Conservation (phyloP, 2,329 filamentous ascomycete species). For the Aureobasidium sp. region DNA sequence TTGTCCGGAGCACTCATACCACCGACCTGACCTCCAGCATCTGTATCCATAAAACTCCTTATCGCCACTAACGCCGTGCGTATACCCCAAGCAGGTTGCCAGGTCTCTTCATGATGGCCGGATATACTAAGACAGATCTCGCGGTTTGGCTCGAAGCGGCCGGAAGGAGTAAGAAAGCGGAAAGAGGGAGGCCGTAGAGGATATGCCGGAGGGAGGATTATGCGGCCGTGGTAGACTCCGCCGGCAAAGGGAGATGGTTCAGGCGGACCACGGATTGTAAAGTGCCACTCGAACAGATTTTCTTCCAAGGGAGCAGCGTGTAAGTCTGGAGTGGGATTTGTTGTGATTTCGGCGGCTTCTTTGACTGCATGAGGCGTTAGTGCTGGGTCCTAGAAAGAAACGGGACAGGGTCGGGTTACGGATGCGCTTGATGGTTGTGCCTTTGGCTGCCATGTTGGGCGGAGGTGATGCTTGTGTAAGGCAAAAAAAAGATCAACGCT, state of each 20-base stretch:
- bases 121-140: slow-evolving; percentile 94
- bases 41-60: slow-evolving; percentile 87
- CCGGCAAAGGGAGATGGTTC: slow-evolving; percentile 65
- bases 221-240: slow-evolving; percentile 93
- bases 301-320: slow-evolving; percentile 83
- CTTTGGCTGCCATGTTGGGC: slow-evolving; percentile 52
- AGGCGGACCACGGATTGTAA: slow-evolving; percentile 87
- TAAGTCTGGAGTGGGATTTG: slow-evolving; percentile 75
- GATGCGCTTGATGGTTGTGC: slow-evolving; percentile 78
- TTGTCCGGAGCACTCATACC: slow-evolving; percentile 70
- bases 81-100: slow-evolving; percentile 97
- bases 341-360: slow-evolving; percentile 81
- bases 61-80: slow-evolving; percentile 76
- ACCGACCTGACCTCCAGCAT: slow-evolving; percentile 79
- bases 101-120: slow-evolving; percentile 95
- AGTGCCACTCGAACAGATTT: slow-evolving; percentile 98
- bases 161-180: slow-evolving; percentile 85
- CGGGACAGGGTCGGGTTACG: slow-evolving; percentile 41
- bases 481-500: not conserved
- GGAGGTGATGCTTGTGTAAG: not conserved
- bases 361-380: slow-evolving; percentile 53
- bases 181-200: slow-evolving; percentile 91
- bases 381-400: not conserved
- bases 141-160: slow-evolving; percentile 90
- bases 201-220: slow-evolving; percentile 82